Conservation (phyloP, 2,329 filamentous ascomycete species). For the Botrytis porri region DNA sequence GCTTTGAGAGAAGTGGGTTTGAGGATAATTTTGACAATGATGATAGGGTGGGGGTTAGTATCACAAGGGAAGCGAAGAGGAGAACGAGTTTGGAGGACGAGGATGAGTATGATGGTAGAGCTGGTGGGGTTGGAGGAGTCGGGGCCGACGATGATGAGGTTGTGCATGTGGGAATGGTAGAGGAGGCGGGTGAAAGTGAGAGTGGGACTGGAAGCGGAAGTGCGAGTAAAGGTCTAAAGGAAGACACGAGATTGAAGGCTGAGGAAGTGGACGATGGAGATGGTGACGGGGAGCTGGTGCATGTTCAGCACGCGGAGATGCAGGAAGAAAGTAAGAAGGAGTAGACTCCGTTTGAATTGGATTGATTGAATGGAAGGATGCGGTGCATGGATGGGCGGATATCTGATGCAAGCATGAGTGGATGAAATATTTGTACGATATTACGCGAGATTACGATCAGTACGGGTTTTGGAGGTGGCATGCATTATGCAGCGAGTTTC, state of each 20-base stretch:
- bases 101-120: conserved; percentile 34
- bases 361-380: background rate
- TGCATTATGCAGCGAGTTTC: background rate
- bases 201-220: background rate
- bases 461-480: background rate
- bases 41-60: conserved; percentile 25
- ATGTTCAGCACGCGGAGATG: conserved; percentile 34
- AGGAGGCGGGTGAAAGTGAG: conserved; percentile 1
- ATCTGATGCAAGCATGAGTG: background rate
- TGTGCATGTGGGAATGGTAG: conserved; percentile 26
- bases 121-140: conserved; percentile 30
- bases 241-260: background rate
- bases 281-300: conserved; percentile 30
- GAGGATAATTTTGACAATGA: conserved; percentile 16
- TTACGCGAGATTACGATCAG: background rate
- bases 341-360: background rate
- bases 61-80: conserved; percentile 37
- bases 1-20: conserved; percentile 11
- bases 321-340: conserved; percentile 23
- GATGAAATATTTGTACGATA: conserved; percentile 6
- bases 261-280: conserved; percentile 23
- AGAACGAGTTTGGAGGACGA: conserved; percentile 39
- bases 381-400: background rate
- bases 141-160: conserved; percentile 26
- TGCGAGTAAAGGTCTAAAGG: background rate